Percentiles rank a stretch among this genome's conserved stretches.
Conservation (phyloP, 345 rosid species). For the Rhizophora apiculata region DNA sequence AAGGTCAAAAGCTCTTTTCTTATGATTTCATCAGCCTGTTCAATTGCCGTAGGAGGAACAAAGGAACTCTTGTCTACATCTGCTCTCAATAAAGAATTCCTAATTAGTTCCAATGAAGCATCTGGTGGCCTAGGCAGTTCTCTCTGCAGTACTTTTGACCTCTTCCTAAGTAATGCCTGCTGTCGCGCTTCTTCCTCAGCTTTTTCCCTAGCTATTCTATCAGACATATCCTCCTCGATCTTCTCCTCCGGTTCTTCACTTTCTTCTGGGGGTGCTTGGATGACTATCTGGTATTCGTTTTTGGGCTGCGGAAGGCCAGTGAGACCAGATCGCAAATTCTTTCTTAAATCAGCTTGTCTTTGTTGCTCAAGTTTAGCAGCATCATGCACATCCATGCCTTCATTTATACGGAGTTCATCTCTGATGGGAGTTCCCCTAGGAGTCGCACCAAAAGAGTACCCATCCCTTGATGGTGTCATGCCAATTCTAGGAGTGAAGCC, state of each 20-base stretch:
- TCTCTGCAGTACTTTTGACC: constrained; percentile 97
- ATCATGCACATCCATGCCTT: constrained; percentile 78
- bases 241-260: constrained; percentile 84
- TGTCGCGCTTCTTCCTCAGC: constrained; percentile 92
- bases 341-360: constrained; percentile 75
- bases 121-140: constrained; percentile 94
- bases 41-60: constrained; percentile 82
- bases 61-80: constrained; percentile 91
- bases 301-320: constrained; percentile 83
- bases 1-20: constrained; percentile 69
- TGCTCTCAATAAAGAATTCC: constrained; percentile 68
- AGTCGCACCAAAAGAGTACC: constrained; percentile 66
- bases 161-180: constrained; percentile 83
- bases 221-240: constrained; percentile 99
- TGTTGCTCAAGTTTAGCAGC: constrained; percentile 69
- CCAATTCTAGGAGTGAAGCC: constrained; percentile 83
- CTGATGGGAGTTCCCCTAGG: constrained; percentile 96
- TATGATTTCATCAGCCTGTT: constrained; percentile 90
- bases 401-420: constrained; percentile 95
- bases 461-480: constrained; percentile 94
- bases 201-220: constrained; percentile 76
- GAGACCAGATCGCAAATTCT: constrained; percentile 75
- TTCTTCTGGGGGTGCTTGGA: constrained; percentile 77
- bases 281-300: constrained; percentile 89
- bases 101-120: constrained; percentile 81